phyloP scores from a whole-genome alignment of 176 grass and related monocot species.

The Avena sativa region DNA sequence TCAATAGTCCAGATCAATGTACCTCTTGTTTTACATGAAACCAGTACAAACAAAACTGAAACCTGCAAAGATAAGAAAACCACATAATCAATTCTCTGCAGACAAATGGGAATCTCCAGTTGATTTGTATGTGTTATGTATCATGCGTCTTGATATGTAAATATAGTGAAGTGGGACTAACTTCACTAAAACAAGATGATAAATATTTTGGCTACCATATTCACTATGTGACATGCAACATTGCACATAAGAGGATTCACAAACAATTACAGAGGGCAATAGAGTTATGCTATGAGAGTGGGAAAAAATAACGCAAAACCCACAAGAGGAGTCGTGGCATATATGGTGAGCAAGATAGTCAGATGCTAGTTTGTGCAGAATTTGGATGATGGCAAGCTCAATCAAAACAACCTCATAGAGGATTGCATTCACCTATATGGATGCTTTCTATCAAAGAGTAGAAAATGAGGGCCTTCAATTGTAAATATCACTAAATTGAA shows the following conservation, averaged over 20 bases:
- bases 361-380: neutral
- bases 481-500: neutral
- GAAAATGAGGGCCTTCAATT: neutral
- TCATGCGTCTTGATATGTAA: neutral
- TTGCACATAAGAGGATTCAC: neutral
- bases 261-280: neutral
- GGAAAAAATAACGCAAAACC: neutral
- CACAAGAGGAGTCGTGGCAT: neutral
- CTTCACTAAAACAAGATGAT: neutral
- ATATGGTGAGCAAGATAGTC: neutral
- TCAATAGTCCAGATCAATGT: neutral
- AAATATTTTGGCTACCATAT: neutral
- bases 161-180: neutral
- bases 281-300: neutral
- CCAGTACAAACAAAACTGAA: neutral
- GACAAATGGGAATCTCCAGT: neutral
- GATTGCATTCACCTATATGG: neutral
- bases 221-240: neutral
- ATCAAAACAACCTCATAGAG: neutral
- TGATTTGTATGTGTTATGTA: neutral
- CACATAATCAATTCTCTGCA: neutral
- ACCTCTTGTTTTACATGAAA: neutral
- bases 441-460: neutral
- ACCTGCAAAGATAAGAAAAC: neutral
- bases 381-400: neutral